Evolutionary conservation across 2,329 filamentous ascomycete genomes (phyloP).

Genomic region (Pyrenophora teres): DNA sequence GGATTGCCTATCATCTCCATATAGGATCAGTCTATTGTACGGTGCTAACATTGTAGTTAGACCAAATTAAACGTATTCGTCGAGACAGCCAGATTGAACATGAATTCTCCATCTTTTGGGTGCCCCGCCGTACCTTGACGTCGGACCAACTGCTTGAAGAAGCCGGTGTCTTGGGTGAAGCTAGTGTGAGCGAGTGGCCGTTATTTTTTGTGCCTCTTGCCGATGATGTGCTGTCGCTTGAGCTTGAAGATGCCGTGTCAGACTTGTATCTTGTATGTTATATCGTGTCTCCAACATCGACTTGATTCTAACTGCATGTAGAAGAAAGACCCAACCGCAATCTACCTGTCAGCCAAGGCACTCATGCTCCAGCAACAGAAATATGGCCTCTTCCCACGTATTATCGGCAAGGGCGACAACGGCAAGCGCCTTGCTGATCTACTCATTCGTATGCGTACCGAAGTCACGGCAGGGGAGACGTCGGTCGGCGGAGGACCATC

Average conservation of each 20-base stretch:
- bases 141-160: constrained; percentile 92
- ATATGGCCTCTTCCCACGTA: constrained; percentile 90
- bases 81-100: constrained; percentile 87
- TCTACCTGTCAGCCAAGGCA: constrained; percentile 85
- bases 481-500: constrained; percentile 59
- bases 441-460: constrained; percentile 87
- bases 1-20: constrained; percentile 32
- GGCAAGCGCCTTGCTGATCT: constrained; percentile 87
- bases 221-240: constrained; percentile 86
- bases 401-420: constrained; percentile 94
- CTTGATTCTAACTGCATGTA: constrained; percentile 39
- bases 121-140: constrained; percentile 86
- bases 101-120: constrained; percentile 97
- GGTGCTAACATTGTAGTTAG: constrained; percentile 63
- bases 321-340: constrained; percentile 87
- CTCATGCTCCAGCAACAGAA: constrained; percentile 92
- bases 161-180: constrained; percentile 88
- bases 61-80: constrained; percentile 87
- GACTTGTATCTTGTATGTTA: constrained; percentile 76
- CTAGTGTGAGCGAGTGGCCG: constrained; percentile 84
- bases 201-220: constrained; percentile 91
- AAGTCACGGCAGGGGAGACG: constrained; percentile 80
- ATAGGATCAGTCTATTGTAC: constrained; percentile 32
- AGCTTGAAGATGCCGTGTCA: constrained; percentile 82
- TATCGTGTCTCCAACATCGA: neutral